phyloP scores from a whole-genome alignment of 371 early-diverging fungal species.

The Saksenaea oblongispora region DNA sequence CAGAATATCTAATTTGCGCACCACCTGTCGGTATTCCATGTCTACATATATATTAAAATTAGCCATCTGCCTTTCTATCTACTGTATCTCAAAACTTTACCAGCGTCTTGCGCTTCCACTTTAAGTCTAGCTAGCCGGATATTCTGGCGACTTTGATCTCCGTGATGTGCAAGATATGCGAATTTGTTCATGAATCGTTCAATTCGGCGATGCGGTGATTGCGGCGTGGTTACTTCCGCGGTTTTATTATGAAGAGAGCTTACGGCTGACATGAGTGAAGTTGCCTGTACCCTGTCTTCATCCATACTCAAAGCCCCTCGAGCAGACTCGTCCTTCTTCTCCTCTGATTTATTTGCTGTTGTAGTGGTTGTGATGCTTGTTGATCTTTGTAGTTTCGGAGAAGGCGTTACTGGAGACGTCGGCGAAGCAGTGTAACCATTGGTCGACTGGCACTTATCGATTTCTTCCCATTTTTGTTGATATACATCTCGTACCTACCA shows the following conservation, averaged over 20 bases:
- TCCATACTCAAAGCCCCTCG: not conserved
- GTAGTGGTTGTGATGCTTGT: not conserved
- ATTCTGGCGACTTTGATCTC: conserved; percentile 16
- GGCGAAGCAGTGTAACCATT: conserved; percentile 2
- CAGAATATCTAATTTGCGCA: conserved; percentile 16
- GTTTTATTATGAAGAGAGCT: not conserved
- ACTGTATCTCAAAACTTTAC: not conserved
- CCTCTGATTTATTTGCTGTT: not conserved
- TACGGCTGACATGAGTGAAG: not conserved
- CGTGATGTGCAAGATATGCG: conserved; percentile 5
- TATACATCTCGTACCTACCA: conserved; percentile 18
- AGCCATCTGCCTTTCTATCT: not conserved
- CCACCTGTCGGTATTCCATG: conserved; percentile 15
- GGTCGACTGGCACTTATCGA: conserved; percentile 3
- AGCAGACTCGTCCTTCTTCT: not conserved
- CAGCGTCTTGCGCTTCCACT: conserved; percentile 21
- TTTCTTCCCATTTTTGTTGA: conserved; percentile 20
- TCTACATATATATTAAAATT: conserved; percentile 8
- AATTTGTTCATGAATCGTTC: conserved; percentile 25
- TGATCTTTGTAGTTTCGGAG: not conserved
- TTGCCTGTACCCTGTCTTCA: not conserved
- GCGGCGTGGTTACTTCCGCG: not conserved
- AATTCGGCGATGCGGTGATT: conserved; percentile 15
- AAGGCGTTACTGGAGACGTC: conserved; percentile 15
- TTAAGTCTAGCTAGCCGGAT: conserved; percentile 20